Evolutionary conservation across 75 land plant genomes (phyloP).

Genomic region (Selaginella moellendorffii): DNA sequence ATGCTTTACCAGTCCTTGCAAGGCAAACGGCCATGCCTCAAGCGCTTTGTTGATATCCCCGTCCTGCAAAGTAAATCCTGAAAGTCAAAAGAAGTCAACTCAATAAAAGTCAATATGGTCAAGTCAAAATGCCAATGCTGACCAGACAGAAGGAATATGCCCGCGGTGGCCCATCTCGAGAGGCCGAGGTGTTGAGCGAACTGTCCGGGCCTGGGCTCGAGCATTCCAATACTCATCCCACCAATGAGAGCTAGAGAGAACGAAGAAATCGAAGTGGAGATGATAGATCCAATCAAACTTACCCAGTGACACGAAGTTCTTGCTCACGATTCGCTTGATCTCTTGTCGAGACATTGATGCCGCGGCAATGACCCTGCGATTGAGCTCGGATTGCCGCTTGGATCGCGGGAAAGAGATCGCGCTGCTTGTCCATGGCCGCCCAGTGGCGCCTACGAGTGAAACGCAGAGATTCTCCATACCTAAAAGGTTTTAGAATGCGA

Average conservation of each 20-base stretch:
- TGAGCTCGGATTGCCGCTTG: no score
- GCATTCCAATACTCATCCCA: slow-evolving; percentile 42
- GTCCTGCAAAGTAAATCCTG: slow-evolving; percentile 44
- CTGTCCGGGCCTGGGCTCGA: slow-evolving; percentile 40
- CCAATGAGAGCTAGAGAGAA: slow-evolving; percentile 41
- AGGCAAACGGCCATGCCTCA: slow-evolving; percentile 61
- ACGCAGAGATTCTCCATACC: no score
- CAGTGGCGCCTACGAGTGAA: no score
- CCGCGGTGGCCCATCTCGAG: slow-evolving; percentile 46
- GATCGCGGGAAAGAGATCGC: no score
- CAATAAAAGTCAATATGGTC: background rate
- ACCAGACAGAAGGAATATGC: slow-evolving; percentile 63
- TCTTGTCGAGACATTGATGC: no score
- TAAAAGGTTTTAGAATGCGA: no score
- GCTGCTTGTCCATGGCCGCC: no score
- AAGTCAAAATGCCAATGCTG: background rate
- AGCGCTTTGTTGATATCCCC: slow-evolving; percentile 41
- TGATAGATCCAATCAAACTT: no score
- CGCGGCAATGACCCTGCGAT: no score
- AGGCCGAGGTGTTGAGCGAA: slow-evolving; percentile 42
- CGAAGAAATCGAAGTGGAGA: no score
- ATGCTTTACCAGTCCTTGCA: slow-evolving; percentile 51
- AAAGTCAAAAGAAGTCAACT: background rate
- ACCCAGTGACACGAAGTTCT: no score
- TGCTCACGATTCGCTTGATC: no score